Conservation (phyloP, 2,329 filamentous ascomycete species). For the Pyricularia pennisetigena region DNA sequence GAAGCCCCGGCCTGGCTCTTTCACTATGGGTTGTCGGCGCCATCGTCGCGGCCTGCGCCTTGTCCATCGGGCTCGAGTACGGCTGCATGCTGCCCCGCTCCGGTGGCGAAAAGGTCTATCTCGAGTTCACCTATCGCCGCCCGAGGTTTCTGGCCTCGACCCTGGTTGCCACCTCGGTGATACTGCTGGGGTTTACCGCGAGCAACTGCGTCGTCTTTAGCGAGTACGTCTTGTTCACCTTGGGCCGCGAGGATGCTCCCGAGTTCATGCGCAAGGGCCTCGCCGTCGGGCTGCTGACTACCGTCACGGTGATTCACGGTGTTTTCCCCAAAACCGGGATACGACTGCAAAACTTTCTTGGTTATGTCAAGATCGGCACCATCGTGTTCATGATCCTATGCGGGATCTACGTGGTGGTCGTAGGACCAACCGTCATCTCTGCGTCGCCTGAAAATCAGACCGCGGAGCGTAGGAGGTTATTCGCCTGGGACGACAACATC, state of each 20-base stretch:
- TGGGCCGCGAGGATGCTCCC: slow-evolving; percentile 36
- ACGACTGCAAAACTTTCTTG: slow-evolving; percentile 48
- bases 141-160: slow-evolving; percentile 56
- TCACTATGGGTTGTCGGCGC: slow-evolving; percentile 55
- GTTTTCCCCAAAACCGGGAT: slow-evolving; percentile 48
- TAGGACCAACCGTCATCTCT: slow-evolving; percentile 18
- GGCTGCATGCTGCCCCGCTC: slow-evolving; percentile 62
- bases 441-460: neutral
- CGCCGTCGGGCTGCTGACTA: slow-evolving; percentile 44
- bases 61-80: slow-evolving; percentile 56
- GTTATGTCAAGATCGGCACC: slow-evolving; percentile 53
- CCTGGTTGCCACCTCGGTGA: slow-evolving; percentile 51
- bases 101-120: slow-evolving; percentile 60
- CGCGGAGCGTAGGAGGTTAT: neutral
- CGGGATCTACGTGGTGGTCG: slow-evolving; percentile 47
- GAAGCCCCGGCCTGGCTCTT: slow-evolving; percentile 55
- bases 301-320: slow-evolving; percentile 49
- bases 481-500: slow-evolving; percentile 36
- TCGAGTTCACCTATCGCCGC: slow-evolving; percentile 57
- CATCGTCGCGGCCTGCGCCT: slow-evolving; percentile 47
- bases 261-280: slow-evolving; percentile 44
- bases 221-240: slow-evolving; percentile 52
- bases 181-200: slow-evolving; percentile 57
- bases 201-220: slow-evolving; percentile 63
- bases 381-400: slow-evolving; percentile 52